Base-by-base conservation (phyloP, 2,329 filamentous ascomycete genomes). In the Penicillium sclerotigenum region DNA sequence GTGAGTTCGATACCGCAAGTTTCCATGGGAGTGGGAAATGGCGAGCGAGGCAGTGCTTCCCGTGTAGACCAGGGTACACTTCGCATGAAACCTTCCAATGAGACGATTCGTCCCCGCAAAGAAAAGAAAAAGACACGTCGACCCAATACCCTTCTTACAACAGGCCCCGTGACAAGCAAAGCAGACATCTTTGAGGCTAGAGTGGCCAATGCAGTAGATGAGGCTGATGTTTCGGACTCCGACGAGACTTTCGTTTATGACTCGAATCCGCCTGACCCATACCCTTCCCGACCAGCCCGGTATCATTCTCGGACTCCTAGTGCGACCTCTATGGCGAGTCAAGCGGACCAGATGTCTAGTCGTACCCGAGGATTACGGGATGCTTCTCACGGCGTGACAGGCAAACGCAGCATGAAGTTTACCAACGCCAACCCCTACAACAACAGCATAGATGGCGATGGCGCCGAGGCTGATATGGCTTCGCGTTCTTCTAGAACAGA, bases 221-320 rank as follows among this genome's bases (percentile, higher is more conserved):
- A 97, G 73, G 91, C 91, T 42, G 90, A 97, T 73, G 96, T 93
- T 13, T 97, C 93, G 7, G 94, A 99, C 72, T 97, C 93, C 1
- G 94, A 97, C 68, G 94, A 97, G 75, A 97, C 94, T 0, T 99
- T 97, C 73, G 94, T 99, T 16, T 99, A 99, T 76, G 94, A 99
- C 74, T 97, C 94, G 26, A 99, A 99, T 68, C 94, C 93, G 10
- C 81, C 83, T 14, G 85, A 87, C 63, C 77, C 80, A 24, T 79
- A 72, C 55, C 75, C 81, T 29, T 62, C 69, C 38, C 78, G 83
- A 49, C 89, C 90, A 49, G 83, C 85, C 60, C 84, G 91, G 59
- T 91, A 93, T 73, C 93, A 97, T 75, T 97, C 93, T 20, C 86
- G 94, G 60, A 99, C 94, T 1, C 94, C 94, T 7, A 97, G 92